Evolutionary conservation across 2,329 filamentous ascomycete genomes (phyloP).

Genomic region (Stachybotrys chartarum): DNA sequence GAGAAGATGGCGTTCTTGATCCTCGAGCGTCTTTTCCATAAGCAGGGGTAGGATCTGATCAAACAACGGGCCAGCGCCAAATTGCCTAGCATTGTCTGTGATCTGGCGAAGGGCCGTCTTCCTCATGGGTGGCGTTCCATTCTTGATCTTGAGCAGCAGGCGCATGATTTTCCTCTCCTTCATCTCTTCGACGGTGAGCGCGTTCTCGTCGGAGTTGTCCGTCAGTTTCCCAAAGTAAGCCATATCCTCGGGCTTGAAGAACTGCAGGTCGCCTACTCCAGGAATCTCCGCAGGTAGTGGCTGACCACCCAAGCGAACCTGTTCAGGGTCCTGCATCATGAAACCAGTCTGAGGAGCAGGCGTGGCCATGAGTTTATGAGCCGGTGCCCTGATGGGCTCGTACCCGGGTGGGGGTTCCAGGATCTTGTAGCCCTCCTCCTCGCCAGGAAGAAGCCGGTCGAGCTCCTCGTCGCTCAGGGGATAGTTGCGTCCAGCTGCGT

Average conservation of each 20-base stretch:
- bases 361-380: constrained; percentile 68
- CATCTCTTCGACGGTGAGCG: constrained; percentile 85
- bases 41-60: constrained; percentile 94
- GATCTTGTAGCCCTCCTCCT: constrained; percentile 87
- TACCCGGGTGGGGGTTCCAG: constrained; percentile 88
- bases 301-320: constrained; percentile 74
- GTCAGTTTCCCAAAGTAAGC: constrained; percentile 97
- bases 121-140: constrained; percentile 95
- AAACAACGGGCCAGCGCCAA: constrained; percentile 88
- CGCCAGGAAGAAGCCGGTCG: constrained; percentile 80
- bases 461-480: constrained; percentile 90
- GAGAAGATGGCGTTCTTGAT: constrained; percentile 94
- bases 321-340: constrained; percentile 95
- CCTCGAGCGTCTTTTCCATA: constrained; percentile 97
- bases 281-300: constrained; percentile 93
- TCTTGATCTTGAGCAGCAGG: constrained; percentile 94
- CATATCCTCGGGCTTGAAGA: constrained; percentile 99
- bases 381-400: constrained; percentile 69
- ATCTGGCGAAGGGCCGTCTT: constrained; percentile 96
- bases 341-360: constrained; percentile 76
- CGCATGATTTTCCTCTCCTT: constrained; percentile 99
- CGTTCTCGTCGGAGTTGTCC: constrained; percentile 86
- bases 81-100: constrained; percentile 94
- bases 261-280: constrained; percentile 90
- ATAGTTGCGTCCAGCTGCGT: constrained; percentile 72